A percentile compares a stretch with the other conserved stretches of the same genome.
phyloP scores from a whole-genome alignment of 2,329 filamentous ascomycete species.

The Lachnellula subtilissima region DNA sequence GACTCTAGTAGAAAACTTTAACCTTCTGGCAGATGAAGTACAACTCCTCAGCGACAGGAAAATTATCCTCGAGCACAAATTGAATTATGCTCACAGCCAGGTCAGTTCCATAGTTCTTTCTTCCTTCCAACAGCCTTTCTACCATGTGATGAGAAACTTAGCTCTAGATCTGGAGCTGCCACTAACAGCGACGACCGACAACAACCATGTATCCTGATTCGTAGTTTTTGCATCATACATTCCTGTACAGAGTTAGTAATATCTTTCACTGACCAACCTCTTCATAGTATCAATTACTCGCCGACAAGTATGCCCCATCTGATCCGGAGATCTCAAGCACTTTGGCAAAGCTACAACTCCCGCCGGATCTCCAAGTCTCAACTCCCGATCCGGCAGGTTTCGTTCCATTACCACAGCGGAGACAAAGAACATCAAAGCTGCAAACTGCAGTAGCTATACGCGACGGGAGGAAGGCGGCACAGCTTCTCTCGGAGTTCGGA shows the following conservation, averaged over 20 bases:
- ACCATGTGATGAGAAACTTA: conserved; percentile 51
- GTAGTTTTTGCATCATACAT: conserved; percentile 22
- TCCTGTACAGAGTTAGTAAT: conserved; percentile 7
- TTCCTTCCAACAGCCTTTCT: conserved; percentile 1
- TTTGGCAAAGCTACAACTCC: conserved; percentile 61
- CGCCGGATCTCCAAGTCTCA: conserved; percentile 38
- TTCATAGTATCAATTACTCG: conserved; percentile 56
- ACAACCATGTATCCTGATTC: conserved; percentile 49
- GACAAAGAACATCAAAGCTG: conserved; percentile 40
- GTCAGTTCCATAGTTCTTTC: conserved; percentile 39
- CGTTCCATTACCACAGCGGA: conserved; percentile 29
- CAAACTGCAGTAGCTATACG: conserved; percentile 59
- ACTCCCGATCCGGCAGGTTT: conserved; percentile 23
- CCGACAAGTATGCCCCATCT: conserved; percentile 63
- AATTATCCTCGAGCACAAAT: conserved; percentile 61
- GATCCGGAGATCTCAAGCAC: conserved; percentile 63
- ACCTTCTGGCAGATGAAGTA: conserved; percentile 59
- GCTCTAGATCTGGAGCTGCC: conserved; percentile 80
- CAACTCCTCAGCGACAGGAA: conserved; percentile 59
- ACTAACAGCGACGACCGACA: conserved; percentile 57
- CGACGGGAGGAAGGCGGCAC: conserved; percentile 57
- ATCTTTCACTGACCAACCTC: conserved; percentile 27
- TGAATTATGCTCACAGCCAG: conserved; percentile 62
- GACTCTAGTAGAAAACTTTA: conserved; percentile 60
- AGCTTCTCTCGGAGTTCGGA: conserved; percentile 45